Percentiles rank a stretch among this genome's conserved stretches.
Conservation (phyloP, 371 early-diverging fungal species). For the Rhizopus delemar region DNA sequence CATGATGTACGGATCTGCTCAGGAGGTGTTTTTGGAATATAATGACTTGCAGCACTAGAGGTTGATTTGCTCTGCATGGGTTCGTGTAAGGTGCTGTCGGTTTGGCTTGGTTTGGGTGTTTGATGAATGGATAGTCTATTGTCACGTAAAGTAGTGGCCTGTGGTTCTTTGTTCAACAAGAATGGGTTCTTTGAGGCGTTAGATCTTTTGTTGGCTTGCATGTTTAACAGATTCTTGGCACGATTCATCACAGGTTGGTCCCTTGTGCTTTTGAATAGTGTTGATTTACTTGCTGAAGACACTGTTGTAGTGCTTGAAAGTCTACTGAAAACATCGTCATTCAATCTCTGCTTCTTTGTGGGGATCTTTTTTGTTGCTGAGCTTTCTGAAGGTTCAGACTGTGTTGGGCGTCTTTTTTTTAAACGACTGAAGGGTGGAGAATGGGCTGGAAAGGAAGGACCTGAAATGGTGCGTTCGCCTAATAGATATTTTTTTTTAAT, state of each 20-base stretch:
- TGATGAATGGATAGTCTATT: background rate
- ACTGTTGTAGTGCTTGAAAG: background rate
- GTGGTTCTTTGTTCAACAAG: background rate
- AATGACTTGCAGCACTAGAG: background rate
- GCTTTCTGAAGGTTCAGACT: background rate
- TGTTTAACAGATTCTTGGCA: background rate
- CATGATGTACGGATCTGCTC: background rate
- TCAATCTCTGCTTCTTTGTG: background rate
- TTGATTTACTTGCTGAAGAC: background rate
- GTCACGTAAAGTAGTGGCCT: background rate
- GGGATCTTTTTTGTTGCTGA: background rate
- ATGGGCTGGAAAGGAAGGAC: conserved; percentile 2
- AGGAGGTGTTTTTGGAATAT: background rate
- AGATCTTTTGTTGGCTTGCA: background rate
- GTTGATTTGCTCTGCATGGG: background rate
- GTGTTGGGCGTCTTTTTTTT: background rate
- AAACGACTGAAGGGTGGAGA: background rate
- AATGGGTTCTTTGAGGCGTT: background rate
- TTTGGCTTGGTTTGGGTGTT: background rate
- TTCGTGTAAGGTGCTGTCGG: background rate
- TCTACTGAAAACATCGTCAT: background rate
- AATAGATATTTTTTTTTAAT: background rate
- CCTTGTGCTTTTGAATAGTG: background rate
- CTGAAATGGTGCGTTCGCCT: conserved; percentile 5
- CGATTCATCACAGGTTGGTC: background rate